Base-by-base conservation (phyloP, 352 stramenopile species). In the Saprolegnia parasitica region DNA sequence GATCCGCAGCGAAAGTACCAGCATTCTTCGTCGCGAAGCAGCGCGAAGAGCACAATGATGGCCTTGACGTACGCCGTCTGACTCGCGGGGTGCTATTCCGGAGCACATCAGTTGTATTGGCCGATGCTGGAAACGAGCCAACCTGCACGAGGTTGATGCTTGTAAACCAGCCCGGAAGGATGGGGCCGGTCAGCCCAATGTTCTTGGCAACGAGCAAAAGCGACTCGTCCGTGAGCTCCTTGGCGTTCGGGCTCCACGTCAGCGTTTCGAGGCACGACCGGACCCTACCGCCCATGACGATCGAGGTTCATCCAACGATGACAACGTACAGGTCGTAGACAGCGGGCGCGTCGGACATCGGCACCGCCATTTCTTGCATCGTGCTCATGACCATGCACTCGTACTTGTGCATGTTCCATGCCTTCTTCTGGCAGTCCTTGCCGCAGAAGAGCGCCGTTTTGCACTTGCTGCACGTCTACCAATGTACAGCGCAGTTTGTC, bases 151-250 rank as follows among this genome's bases (percentile, higher is more conserved):
- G 86, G 67, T 88, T 74, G 21, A 80, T 57, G 0, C 75, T 76
- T 65, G 83, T 88, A 73, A 92, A 92, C 84, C 84, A 92, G 3
- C 81, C 82, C 10, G 84, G 84, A 2, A 89, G 73, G 10, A 72
- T 52, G 0, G 63, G 42, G 0, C 64, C 73, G 26, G 74, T 66
- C 65, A 92, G 78, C 32, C 77, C 75, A 54, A 92, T 77, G 13
- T 80, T 87, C 35, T 76, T 81, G 16, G 84, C 81, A 35, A 88
- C 74, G 1, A 77, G 80, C 0, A 80, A 58, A n/a, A 80, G 75
- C 58, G 74, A 84, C 2, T 76, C 65, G 13, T 78, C 73, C 0
- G 72, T 57, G 3, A 74, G 72, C 39, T 71, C 74, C 76, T 89
- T 89, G 29, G 47, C 20, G 9, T 56, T 70, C 5, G 67, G 49